These are phyloP conservation scores for Coemansia sp. DNA, from an alignment of 192 early-diverging fungal species.

Conservation along the genomic window DNA sequence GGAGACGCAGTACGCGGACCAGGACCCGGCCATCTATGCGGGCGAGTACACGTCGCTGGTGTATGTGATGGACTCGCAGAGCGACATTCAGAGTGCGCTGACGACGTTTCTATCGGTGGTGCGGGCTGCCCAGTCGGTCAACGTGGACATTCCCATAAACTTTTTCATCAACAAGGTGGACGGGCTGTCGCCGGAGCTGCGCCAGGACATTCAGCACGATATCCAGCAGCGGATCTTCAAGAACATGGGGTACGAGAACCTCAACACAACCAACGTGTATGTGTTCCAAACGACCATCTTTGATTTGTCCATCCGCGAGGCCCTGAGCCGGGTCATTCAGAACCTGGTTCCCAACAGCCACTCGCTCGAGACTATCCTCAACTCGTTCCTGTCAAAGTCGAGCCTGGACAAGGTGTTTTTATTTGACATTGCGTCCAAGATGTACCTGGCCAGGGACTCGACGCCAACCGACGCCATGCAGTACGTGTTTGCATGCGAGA, in stretches of 20 bases:
- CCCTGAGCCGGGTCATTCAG: conserved; percentile 90
- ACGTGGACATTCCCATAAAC: conserved; percentile 82
- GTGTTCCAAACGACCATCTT: conserved; percentile 93
- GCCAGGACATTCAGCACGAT: conserved; percentile 92
- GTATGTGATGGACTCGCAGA: conserved; percentile 95
- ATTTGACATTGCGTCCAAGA: conserved; percentile 82
- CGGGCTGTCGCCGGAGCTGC: conserved; percentile 90
- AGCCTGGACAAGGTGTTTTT: conserved; percentile 95
- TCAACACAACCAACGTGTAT: conserved; percentile 69
- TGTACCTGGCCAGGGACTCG: conserved; percentile 92
- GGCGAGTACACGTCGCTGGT: conserved; percentile 71
- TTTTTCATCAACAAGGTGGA: conserved; percentile 97
- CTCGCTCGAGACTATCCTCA: conserved; percentile 83
- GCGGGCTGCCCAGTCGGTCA: conserved; percentile 66
- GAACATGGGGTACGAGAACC: conserved; percentile 69
- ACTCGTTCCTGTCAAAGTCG: conserved; percentile 90
- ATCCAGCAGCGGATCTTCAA: conserved; percentile 89
- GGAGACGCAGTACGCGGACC: conserved; percentile 52
- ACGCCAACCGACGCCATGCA: conserved; percentile 84
- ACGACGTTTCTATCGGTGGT: conserved; percentile 68
- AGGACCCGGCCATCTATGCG: conserved; percentile 59
- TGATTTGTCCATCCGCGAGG: conserved; percentile 91
- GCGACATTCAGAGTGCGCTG: conserved; percentile 78
- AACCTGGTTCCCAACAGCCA: conserved; percentile 79
- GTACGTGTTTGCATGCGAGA: conserved; percentile 91